Conservation (phyloP, 106 monocot genomes). For the Ottelia alismoides region DNA sequence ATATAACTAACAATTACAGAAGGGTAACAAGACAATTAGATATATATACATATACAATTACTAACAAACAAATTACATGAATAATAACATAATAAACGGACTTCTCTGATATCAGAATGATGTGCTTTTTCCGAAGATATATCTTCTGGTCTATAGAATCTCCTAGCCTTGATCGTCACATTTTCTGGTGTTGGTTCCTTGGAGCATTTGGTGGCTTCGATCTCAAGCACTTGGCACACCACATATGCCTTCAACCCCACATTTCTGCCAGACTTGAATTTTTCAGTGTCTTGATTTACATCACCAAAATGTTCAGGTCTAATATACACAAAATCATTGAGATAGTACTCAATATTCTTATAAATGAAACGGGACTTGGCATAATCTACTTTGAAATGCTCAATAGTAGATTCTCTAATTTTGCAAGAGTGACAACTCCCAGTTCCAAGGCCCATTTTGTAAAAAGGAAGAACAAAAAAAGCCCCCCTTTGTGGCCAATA, state of each 20-base stretch:
- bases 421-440: constrained; percentile 75
- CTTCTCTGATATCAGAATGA: constrained; percentile 88
- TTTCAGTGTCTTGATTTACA: constrained; percentile 38
- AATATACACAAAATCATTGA: constrained; percentile 72
- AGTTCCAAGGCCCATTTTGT: constrained; percentile 60
- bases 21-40: background rate
- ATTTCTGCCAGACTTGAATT: constrained; percentile 76
- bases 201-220: constrained; percentile 20
- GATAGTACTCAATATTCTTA: constrained; percentile 48
- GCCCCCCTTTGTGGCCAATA: constrained; percentile 89
- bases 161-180: constrained; percentile 48
- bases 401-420: constrained; percentile 21
- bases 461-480: constrained; percentile 46
- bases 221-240: constrained; percentile 60
- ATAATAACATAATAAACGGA: constrained; percentile 9
- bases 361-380: constrained; percentile 33
- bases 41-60: too few species aligned
- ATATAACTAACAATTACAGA: constrained; percentile 43
- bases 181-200: constrained; percentile 30
- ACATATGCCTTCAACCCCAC: constrained; percentile 78
- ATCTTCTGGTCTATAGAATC: constrained; percentile 96
- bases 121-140: constrained; percentile 70
- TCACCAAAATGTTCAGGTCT: constrained; percentile 35
- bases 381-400: constrained; percentile 33
- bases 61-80: too few species aligned